phyloP scores from a whole-genome alignment of 805 yeast species.

The Zygoascus tannicola region DNA sequence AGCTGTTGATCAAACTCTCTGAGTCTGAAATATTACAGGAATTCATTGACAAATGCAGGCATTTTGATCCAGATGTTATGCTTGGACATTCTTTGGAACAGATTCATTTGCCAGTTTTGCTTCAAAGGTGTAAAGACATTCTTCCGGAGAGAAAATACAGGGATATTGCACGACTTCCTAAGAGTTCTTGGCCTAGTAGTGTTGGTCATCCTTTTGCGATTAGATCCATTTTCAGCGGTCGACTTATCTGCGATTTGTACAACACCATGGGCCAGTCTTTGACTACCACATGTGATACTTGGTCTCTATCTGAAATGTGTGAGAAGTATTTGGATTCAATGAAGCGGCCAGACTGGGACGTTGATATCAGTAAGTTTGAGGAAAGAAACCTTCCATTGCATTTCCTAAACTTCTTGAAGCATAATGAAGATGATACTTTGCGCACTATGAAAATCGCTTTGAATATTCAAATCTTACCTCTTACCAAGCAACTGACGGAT shows the following conservation, averaged over 20 bases:
- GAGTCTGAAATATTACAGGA: constrained; percentile 52
- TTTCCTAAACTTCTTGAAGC: constrained; percentile 60
- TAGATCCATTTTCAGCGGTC: constrained; percentile 66
- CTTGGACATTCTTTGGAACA: constrained; percentile 82
- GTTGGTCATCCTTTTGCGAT: constrained; percentile 6
- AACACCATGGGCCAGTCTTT: constrained; percentile 92
- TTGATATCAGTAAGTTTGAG: constrained; percentile 51
- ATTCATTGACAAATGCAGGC: constrained; percentile 17
- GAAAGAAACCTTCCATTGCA: constrained; percentile 48
- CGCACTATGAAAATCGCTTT: constrained; percentile 73
- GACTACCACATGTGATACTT: constrained; percentile 84
- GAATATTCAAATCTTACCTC: constrained; percentile 72
- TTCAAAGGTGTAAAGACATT: constrained; percentile 71
- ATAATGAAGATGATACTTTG: constrained; percentile 54
- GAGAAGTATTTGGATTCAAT: constrained; percentile 57
- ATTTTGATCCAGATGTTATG: constrained; percentile 75
- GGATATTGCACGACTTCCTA: constrained; percentile 69
- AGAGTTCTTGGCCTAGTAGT: constrained; percentile 63
- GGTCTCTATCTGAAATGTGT: constrained; percentile 91
- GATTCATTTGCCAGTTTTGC: constrained; percentile 65
- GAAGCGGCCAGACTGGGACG: constrained; percentile 62
- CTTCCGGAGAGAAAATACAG: constrained; percentile 36
- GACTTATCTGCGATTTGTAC: constrained; percentile 84
- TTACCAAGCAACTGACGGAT: constrained; percentile 84
- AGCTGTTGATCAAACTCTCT: neutral